Conservation (phyloP, 2,329 filamentous ascomycete species). For the Fusarium foetens region DNA sequence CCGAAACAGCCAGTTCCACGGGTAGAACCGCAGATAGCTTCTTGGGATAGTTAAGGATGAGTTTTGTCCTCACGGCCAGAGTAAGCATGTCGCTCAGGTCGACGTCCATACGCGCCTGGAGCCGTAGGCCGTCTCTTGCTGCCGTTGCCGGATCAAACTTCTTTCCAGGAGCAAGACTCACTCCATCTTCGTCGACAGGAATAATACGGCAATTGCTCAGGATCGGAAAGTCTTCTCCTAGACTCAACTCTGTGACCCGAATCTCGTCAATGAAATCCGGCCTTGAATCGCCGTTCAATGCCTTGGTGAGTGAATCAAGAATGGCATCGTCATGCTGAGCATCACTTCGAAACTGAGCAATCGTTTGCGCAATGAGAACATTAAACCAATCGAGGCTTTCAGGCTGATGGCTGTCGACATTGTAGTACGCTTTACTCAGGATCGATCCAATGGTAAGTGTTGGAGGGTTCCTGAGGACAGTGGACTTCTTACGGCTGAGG, state of each 20-base stretch:
- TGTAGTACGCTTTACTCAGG: slow-evolving; percentile 96
- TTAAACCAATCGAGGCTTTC: slow-evolving; percentile 99
- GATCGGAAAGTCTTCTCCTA: slow-evolving; percentile 98
- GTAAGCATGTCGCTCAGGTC: slow-evolving; percentile 97
- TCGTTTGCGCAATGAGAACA: slow-evolving; percentile 93
- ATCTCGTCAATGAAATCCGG: slow-evolving; percentile 96
- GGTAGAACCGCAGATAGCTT: slow-evolving; percentile 88
- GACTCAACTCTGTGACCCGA: slow-evolving; percentile 88
- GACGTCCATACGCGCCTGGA: slow-evolving; percentile 97
- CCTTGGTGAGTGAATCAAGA: slow-evolving; percentile 81
- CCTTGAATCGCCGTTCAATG: slow-evolving; percentile 86
- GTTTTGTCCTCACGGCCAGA: slow-evolving; percentile 90
- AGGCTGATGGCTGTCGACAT: slow-evolving; percentile 92
- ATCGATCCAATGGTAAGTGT: slow-evolving; percentile 92
- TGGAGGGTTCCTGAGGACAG: slow-evolving; percentile 76
- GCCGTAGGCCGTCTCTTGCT: slow-evolving; percentile 72
- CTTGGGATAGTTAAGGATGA: slow-evolving; percentile 94
- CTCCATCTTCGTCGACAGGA: slow-evolving; percentile 83
- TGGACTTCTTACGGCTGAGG: slow-evolving; percentile 73
- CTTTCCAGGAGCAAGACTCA: slow-evolving; percentile 62
- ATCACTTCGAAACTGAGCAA: slow-evolving; percentile 93
- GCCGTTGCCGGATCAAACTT: slow-evolving; percentile 64
- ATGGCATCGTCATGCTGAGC: slow-evolving; percentile 93
- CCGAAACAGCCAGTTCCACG: slow-evolving; percentile 89
- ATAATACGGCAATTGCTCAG: slow-evolving; percentile 98